These are phyloP conservation scores for Casuarina equisetifolia DNA, from an alignment of 306 rosid genomes.

Conservation along the genomic window DNA sequence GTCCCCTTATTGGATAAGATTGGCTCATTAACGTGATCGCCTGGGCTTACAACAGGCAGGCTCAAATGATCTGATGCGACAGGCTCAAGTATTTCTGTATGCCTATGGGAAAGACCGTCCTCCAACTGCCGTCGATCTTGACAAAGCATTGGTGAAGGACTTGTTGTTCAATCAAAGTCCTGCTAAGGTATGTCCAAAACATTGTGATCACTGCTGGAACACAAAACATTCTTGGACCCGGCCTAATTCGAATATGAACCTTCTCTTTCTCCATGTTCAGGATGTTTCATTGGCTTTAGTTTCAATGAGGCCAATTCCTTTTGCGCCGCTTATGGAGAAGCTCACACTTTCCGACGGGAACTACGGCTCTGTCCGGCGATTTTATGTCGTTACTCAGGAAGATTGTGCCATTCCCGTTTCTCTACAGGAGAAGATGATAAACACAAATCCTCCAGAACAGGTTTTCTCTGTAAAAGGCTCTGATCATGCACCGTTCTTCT, in stretches of 20 bases:
- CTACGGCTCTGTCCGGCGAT: conserved; percentile 72
- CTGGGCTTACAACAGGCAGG: conserved; percentile 55
- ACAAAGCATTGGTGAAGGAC: conserved; percentile 74
- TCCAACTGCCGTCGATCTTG: conserved; percentile 84
- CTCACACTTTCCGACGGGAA: conserved; percentile 66
- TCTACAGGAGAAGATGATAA: conserved; percentile 73
- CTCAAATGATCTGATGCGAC: conserved; percentile 80
- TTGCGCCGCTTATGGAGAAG: conserved; percentile 78
- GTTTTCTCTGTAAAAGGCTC: conserved; percentile 76
- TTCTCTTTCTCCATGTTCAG: background rate
- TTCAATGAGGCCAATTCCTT: conserved; percentile 86
- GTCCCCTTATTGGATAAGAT: background rate
- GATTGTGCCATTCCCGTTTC: conserved; percentile 78
- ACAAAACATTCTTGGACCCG: background rate
- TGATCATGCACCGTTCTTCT: conserved; percentile 92
- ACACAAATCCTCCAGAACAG: conserved; percentile 67
- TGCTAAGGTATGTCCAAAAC: conserved; percentile 54
- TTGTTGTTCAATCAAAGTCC: conserved; percentile 88
- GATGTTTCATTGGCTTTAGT: conserved; percentile 63
- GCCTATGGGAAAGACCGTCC: conserved; percentile 74
- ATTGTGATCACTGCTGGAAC: background rate
- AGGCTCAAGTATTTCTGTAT: conserved; percentile 77
- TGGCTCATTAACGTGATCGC: conserved; percentile 16
- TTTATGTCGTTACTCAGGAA: conserved; percentile 74
- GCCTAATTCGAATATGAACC: background rate